A percentile compares a stretch with the other conserved stretches of the same genome.
These are phyloP conservation scores for Penicillium subrubescens DNA, from an alignment of 495 filamentous ascomycete species.

Conservation along the genomic window DNA sequence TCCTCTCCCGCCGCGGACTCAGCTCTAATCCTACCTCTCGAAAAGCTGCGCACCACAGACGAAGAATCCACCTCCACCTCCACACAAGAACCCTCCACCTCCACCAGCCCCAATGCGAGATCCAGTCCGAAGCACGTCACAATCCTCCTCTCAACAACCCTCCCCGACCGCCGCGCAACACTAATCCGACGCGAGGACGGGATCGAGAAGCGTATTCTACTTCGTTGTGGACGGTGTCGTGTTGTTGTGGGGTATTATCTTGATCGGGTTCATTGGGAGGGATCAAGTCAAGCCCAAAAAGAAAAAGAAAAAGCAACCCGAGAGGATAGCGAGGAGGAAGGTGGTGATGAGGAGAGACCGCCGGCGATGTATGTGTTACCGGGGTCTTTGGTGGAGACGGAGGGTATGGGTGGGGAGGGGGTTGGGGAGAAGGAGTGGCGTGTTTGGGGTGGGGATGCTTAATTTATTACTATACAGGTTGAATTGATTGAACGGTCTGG, in stretches of 20 bases:
- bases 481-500: background rate
- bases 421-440: conserved; percentile 39
- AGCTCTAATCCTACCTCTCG: conserved; percentile 33
- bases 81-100: background rate
- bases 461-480: background rate
- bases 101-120: background rate
- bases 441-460: conserved; percentile 17
- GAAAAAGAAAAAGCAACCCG: background rate
- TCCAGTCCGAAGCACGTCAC: conserved; percentile 39
- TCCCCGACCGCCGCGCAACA: conserved; percentile 50
- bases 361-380: conserved; percentile 64
- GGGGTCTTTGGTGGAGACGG: conserved; percentile 55
- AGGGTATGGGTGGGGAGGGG: conserved; percentile 35
- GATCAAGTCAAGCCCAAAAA: background rate
- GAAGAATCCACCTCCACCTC: background rate
- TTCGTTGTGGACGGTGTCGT: conserved; percentile 65
- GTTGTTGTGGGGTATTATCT: conserved; percentile 64
- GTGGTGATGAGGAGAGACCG: conserved; percentile 28
- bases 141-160: conserved; percentile 50
- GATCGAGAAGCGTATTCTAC: conserved; percentile 68
- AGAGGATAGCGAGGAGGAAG: background rate
- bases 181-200: conserved; percentile 66
- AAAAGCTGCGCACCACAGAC: conserved; percentile 3
- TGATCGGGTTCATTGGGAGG: conserved; percentile 40
- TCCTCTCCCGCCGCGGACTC: conserved; percentile 27